Conservation (phyloP, 805 yeast genomes). For the Yueomyces sp. region DNA sequence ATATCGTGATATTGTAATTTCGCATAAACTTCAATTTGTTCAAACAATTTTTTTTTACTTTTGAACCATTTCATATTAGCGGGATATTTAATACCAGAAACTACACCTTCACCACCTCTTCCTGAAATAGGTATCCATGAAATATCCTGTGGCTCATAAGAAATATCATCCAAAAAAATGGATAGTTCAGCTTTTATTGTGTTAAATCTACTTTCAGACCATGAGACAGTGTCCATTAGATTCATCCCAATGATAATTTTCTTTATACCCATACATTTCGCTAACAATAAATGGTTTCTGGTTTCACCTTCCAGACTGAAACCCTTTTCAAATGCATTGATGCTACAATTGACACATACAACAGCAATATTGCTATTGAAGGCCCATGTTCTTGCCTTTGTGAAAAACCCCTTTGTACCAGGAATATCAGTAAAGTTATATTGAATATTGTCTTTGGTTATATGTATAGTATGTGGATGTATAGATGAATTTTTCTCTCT, state of each 20-base stretch:
- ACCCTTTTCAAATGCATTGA: conserved; percentile 6
- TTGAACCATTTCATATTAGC: conserved; percentile 8
- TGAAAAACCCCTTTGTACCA: not conserved
- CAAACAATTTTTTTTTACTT: not conserved
- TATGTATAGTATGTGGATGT: not conserved
- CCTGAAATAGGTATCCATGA: conserved; percentile 91
- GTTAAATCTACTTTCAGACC: conserved; percentile 86
- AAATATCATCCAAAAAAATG: conserved; percentile 66
- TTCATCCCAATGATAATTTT: conserved; percentile 6
- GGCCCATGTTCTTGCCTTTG: not conserved
- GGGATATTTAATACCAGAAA: conserved; percentile 48
- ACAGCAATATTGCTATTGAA: not conserved
- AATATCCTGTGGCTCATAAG: conserved; percentile 68
- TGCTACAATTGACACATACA: conserved; percentile 6
- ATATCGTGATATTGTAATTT: not conserved
- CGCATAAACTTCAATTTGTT: not conserved
- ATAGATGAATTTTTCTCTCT: not conserved
- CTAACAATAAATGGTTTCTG: conserved; percentile 4
- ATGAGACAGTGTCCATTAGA: conserved; percentile 90
- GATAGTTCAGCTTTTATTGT: conserved; percentile 79
- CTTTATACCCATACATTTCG: not conserved
- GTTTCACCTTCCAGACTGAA: conserved; percentile 7
- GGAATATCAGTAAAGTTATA: conserved; percentile 3
- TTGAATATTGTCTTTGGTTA: not conserved
- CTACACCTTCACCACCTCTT: conserved; percentile 80